Evolutionary conservation across 2,329 filamentous ascomycete genomes (phyloP).

Genomic region (Monilinia fructigena): DNA sequence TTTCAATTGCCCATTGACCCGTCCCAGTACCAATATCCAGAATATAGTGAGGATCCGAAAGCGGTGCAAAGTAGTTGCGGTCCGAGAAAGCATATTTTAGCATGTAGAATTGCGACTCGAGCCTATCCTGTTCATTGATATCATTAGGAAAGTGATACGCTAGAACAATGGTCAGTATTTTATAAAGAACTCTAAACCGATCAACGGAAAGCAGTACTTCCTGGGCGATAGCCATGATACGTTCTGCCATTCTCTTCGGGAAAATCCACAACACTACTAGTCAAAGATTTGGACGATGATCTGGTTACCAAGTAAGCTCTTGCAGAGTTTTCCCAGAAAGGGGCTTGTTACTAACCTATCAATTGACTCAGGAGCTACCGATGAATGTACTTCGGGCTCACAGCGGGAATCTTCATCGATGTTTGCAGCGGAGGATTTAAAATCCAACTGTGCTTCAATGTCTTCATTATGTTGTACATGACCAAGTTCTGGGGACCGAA

Average conservation of each 20-base stretch:
- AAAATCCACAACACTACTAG: constrained; percentile 32
- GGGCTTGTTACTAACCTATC: neutral
- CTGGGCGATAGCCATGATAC: constrained; percentile 28
- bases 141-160: constrained; percentile 47
- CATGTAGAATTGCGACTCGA: constrained; percentile 51
- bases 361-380: constrained; percentile 7
- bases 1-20: constrained; percentile 59
- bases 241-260: constrained; percentile 35
- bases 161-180: constrained; percentile 20
- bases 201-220: constrained; percentile 19
- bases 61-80: constrained; percentile 46
- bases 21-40: constrained; percentile 50
- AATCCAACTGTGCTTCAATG: neutral
- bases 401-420: neutral
- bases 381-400: neutral
- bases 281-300: constrained; percentile 26
- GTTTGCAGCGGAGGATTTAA: neutral
- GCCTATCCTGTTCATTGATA: constrained; percentile 49
- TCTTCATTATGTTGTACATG: neutral
- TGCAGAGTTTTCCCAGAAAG: no score
- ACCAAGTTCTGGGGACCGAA: neutral
- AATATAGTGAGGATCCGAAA: constrained; percentile 40
- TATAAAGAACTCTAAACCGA: neutral
- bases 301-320: neutral
- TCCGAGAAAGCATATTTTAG: constrained; percentile 42